A percentile compares a stretch with the other conserved stretches of the same genome.
Evolutionary conservation across 257 asterid species (phyloP).

Genomic region (Echium plantagineum): DNA sequence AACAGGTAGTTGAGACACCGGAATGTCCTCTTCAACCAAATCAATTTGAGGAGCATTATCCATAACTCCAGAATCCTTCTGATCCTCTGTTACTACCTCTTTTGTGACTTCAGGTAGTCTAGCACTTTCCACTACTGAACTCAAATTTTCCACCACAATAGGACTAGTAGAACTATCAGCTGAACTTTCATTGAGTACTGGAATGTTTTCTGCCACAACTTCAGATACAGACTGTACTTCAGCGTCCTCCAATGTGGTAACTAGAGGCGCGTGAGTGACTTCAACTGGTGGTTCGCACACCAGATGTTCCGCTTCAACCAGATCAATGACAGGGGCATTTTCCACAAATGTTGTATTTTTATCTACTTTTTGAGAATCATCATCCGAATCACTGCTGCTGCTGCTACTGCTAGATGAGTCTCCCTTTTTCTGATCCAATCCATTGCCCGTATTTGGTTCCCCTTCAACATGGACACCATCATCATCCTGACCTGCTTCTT

Average conservation of each 20-base stretch:
- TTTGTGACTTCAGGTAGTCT: background rate
- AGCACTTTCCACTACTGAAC: background rate
- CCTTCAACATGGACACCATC: constrained; percentile 14
- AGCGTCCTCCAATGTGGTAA: background rate
- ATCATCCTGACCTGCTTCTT: background rate
- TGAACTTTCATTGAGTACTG: background rate
- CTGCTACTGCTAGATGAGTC: constrained; percentile 14
- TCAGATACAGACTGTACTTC: background rate
- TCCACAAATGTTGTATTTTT: background rate
- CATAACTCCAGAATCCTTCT: background rate
- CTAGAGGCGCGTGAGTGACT: background rate
- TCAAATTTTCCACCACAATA: constrained; percentile 1
- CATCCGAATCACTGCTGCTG: constrained; percentile 9
- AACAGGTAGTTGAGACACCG: background rate
- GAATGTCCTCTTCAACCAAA: background rate
- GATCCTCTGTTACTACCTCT: constrained; percentile 4
- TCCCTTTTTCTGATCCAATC: constrained; percentile 24
- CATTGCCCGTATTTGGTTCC: constrained; percentile 17
- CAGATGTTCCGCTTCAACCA: background rate
- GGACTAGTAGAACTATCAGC: constrained; percentile 2
- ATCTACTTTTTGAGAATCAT: constrained; percentile 1
- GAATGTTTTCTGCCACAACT: constrained; percentile 3
- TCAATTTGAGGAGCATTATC: too few relatives aligned
- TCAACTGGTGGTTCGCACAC: background rate
- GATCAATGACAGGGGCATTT: constrained; percentile 1